Percentiles rank a stretch among this genome's conserved stretches.
These are phyloP conservation scores for Wallacemonas rigidus DNA, from an alignment of 208 protist species.

Conservation along the genomic window DNA sequence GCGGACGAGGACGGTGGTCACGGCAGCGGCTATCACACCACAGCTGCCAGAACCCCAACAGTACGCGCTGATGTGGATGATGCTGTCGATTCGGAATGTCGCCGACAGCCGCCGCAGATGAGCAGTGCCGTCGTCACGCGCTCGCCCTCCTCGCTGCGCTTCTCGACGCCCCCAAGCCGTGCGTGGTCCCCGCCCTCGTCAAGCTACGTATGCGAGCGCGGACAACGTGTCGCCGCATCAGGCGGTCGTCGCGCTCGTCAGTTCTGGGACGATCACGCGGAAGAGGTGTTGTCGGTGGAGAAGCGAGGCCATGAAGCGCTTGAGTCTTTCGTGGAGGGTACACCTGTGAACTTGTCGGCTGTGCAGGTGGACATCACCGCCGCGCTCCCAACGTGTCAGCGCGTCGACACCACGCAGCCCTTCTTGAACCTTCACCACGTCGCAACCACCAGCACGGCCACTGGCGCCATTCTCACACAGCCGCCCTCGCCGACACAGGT, in stretches of 20 bases:
- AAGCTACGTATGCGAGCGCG: neutral
- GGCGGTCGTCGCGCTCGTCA: no score
- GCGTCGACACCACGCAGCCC: neutral
- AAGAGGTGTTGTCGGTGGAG: no score
- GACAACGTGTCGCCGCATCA: neutral
- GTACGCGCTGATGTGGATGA: no score
- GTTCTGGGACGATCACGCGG: no score
- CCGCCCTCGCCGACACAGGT: slow-evolving; percentile 1
- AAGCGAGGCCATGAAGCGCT: no score
- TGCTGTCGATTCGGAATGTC: no score
- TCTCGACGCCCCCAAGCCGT: neutral
- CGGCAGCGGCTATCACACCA: no score
- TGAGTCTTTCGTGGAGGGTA: no score
- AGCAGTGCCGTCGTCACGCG: neutral
- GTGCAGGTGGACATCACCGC: no score
- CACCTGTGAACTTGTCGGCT: no score
- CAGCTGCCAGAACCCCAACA: no score
- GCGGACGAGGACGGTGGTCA: neutral
- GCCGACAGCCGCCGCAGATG: no score
- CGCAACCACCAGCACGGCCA: neutral
- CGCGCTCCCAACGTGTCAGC: neutral
- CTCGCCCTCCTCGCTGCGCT: slow-evolving; percentile 15
- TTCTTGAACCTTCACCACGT: neutral
- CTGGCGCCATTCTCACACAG: neutral
- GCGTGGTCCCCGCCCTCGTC: slow-evolving; percentile 17